These are phyloP conservation scores for Oxytropis ochrocephala DNA, from an alignment of 306 rosid species.

Conservation along the genomic window DNA sequence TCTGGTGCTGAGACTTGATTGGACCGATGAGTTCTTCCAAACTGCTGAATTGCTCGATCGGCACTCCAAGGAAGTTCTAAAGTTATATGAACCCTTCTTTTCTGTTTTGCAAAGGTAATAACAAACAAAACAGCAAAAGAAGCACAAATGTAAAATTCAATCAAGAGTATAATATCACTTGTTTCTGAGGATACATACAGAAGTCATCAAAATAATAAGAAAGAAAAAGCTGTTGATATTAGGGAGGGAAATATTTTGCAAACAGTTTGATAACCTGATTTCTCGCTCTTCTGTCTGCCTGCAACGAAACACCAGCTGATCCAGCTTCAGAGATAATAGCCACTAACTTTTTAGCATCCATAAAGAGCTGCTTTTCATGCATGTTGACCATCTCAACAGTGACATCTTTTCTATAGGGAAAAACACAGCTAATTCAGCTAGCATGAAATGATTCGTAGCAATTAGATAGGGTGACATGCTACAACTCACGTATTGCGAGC, in stretches of 20 bases:
- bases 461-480: not conserved
- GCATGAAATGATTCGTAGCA: not conserved
- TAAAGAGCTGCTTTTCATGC: conserved; percentile 87
- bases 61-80: conserved; percentile 98
- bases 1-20: conserved; percentile 97
- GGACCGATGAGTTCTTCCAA: conserved; percentile 97
- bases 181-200: not conserved
- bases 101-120: conserved; percentile 37
- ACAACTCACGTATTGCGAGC: conserved; percentile 79
- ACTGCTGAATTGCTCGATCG: conserved; percentile 90
- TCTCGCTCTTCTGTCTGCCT: conserved; percentile 79
- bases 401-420: conserved; percentile 59
- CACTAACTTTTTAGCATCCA: conserved; percentile 78
- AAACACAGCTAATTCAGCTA: conserved; percentile 3
- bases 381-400: conserved; percentile 91
- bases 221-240: not conserved
- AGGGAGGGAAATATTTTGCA: not conserved
- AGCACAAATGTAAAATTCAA: not conserved
- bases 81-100: conserved; percentile 84
- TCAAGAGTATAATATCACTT: not conserved
- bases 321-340: conserved; percentile 95
- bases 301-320: conserved; percentile 90
- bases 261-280: conserved; percentile 55
- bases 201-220: not conserved
- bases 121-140: conserved; percentile 4